Evolutionary conservation across 208 protist species (phyloP), one percentile per base, ranked within the genome.

Genomic region (Angomonas ambiguus): DNA sequence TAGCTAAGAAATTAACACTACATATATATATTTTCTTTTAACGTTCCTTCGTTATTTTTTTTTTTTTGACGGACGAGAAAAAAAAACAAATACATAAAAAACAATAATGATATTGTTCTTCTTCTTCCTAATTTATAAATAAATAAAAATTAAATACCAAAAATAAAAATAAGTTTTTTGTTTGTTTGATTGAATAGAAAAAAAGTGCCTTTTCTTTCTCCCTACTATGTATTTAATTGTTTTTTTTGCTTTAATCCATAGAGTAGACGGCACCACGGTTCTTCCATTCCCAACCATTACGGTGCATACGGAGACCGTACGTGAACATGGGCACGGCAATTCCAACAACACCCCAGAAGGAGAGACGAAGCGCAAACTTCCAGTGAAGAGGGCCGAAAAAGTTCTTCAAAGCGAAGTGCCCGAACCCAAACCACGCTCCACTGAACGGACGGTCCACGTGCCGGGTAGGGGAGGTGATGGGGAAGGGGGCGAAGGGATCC

Each of bases 211-310:
- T 53, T 25, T 5, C 32, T 61, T 59, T 1, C 53, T 59, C 25
- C 35, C 6, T 24, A 11, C 38, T 38, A 32, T 30, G n/a, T 16
- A 55, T 55, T 53, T 57, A 67, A 16, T 42, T 30, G 6, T 56
- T 56, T 56, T 16, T 8, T 56, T 16, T 56, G 5, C n/a, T 24
- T 75, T 84, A 92, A 41, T 92, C 86, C 83, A 92, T 90, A 22
- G 83, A 68, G 72, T 87, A 92, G 49, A 92, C 86, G 27, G 86
- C 86, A 68, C 86, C 81, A 60, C 83, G 82, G 70, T 92, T 92
- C 79, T 92, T 92, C 86, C 86, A 92, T 81, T 92, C 76, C 86
- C 86, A 92, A 24, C 86, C 86, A 67, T 92, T 92, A 62, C 82
- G 77, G 71, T 92, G 78, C 86, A 92, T 92, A 66, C 86, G 86